Evolutionary conservation across 768 basidiomycete species (phyloP).

Genomic region (Tulasnella sp.): DNA sequence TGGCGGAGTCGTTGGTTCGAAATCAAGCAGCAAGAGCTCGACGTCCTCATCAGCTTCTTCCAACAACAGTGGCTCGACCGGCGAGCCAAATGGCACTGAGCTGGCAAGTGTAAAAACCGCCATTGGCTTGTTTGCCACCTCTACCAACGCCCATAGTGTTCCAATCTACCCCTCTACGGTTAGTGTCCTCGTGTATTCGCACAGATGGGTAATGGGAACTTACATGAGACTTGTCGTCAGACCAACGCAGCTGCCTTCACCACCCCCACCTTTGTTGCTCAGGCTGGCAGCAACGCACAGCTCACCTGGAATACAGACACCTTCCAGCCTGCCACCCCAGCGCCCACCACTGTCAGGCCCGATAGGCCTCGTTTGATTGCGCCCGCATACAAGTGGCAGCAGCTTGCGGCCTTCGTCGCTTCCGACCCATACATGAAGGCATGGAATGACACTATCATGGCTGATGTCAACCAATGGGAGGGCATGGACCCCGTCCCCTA

Average conservation of each 20-base stretch:
- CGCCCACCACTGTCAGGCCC: conserved; percentile 51
- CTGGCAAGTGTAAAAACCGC: conserved; percentile 49
- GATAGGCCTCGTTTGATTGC: conserved; percentile 90
- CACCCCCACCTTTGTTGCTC: conserved; percentile 58
- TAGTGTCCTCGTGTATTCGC: conserved; percentile 32
- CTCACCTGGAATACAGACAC: conserved; percentile 75
- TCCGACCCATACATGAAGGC: conserved; percentile 74
- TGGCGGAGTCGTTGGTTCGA: conserved; percentile 73
- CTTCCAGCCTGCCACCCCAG: conserved; percentile 57
- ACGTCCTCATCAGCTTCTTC: conserved; percentile 21
- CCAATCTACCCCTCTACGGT: conserved; percentile 87
- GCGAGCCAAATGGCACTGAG: conserved; percentile 45
- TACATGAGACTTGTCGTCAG: conserved; percentile 36
- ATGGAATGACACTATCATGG: conserved; percentile 90
- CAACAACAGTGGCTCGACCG: conserved; percentile 23
- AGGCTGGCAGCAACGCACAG: conserved; percentile 37
- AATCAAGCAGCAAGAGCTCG: conserved; percentile 40
- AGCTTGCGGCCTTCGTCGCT: conserved; percentile 65
- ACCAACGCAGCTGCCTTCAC: conserved; percentile 68
- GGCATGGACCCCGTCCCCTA: conserved; percentile 58
- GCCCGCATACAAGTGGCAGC: conserved; percentile 84
- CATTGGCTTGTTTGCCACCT: conserved; percentile 63
- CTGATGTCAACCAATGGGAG: conserved; percentile 74
- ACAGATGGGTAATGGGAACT: neutral
- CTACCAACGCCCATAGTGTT: conserved; percentile 72